phyloP scores from a whole-genome alignment of 2,329 filamentous ascomycete genomes.

The Talaromyces atroroseus region DNA sequence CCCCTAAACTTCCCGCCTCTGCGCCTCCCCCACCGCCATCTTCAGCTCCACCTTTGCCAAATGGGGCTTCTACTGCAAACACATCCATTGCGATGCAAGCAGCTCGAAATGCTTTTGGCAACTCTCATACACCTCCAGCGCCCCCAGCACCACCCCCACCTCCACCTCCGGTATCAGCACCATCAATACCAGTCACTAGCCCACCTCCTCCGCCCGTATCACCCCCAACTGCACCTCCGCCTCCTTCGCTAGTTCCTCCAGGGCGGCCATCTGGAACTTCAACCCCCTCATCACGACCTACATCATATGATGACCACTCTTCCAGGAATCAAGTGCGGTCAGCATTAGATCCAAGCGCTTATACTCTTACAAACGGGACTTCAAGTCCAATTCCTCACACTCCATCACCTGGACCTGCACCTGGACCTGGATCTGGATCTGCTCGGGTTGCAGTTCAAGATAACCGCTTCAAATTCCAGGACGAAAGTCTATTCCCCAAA shows the following conservation, averaged over 20 bases:
- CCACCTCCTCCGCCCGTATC: conserved; percentile 43
- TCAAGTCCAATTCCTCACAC: conserved; percentile 24
- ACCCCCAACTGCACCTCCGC: conserved; percentile 30
- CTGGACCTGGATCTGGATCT: conserved; percentile 36
- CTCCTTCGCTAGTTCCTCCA: conserved; percentile 37
- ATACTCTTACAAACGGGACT: conserved; percentile 64
- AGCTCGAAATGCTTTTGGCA: conserved; percentile 53
- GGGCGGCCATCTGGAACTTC: conserved; percentile 40
- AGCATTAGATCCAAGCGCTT: conserved; percentile 69
- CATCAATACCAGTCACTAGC: conserved; percentile 43
- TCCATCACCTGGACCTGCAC: conserved; percentile 20
- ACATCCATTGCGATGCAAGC: conserved; percentile 55
- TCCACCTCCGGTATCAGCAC: conserved; percentile 35
- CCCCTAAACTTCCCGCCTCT: conserved; percentile 33
- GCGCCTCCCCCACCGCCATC: conserved; percentile 35
- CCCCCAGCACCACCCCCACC: conserved; percentile 33
- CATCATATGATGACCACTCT: conserved; percentile 20
- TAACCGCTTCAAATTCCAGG: conserved; percentile 77
- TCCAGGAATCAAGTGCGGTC: conserved; percentile 49
- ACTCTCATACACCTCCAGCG: conserved; percentile 38
- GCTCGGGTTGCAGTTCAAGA: conserved; percentile 60
- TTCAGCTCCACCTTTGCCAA: conserved; percentile 29
- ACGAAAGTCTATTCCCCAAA: conserved; percentile 74
- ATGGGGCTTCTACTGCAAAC: conserved; percentile 35
- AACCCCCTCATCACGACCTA: conserved; percentile 29